Base-by-base conservation (phyloP, 2,329 filamentous ascomycete genomes). In the Mollisiaceae sp. region DNA sequence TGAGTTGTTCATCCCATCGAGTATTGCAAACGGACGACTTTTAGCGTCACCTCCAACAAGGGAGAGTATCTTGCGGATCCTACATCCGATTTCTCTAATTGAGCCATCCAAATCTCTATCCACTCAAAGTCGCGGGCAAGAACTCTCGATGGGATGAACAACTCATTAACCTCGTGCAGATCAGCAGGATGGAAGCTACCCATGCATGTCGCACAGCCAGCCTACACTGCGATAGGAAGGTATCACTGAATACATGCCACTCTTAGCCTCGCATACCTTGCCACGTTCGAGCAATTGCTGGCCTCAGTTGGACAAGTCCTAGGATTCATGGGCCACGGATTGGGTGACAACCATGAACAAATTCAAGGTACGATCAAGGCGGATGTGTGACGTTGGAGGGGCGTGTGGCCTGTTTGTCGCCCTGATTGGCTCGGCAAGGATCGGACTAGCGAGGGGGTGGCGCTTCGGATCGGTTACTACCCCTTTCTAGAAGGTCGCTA, bases 401-500 rank as follows among this genome's bases (percentile, higher is more conserved):
- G 24, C 50, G n/a, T 54, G 50, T 27, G 45, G 45, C 9, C 20
- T n/a, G 11, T 2, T 12, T 9, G 22, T 6, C 5, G 24, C 8
- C 6, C 24, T 32, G 12, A 54, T 54, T 54, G 50, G 50, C 50
- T 54, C 27, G 50, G 50, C 22, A 54, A 8, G 24, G 5, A 24
- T 9, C 12, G 18, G 24, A 6, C 22, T 22, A 54, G 27, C 14
- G 22, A 54, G 50, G 50, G 45, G 50, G 4, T 52, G 18, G 47
- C 47, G 47, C 22, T 5, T 52, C 24, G 47, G 43, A 1, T 27
- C 11, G 15, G 24, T 11, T 24, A 8, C 11, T 24, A 54, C 50
- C 50, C 50, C 50, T 54, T 54, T 54, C 50, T 8, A 32, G 50
- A 50, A 54, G 50, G 50, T 54, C 50, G 50, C 50, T 54, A 32